Base-by-base conservation (phyloP, 2,329 filamentous ascomycete genomes). In the Harringtonia lauricola region DNA sequence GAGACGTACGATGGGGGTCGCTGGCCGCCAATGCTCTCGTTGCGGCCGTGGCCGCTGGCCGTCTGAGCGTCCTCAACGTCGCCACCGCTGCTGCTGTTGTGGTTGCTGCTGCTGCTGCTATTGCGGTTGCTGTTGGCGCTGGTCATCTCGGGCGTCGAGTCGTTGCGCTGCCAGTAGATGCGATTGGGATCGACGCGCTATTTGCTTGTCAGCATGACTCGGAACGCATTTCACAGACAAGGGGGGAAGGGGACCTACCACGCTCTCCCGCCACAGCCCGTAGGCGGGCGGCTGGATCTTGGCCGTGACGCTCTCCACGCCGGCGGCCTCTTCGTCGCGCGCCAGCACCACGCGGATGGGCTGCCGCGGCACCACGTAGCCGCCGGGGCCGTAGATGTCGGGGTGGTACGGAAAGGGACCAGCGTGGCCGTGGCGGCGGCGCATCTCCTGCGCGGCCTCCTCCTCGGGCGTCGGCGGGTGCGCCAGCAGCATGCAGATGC, bases 221-320 rank as follows among this genome's bases (percentile, higher is more conserved):
- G 21, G 19, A 36, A 9, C 8, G 29, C 4, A 30, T 4, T 4
- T 19, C 4, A n/a, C 28, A 14, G 13, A 34, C 17, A 19, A 17
- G 10, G n/a, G 36, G 10, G 31, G 21, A 17, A 17, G 26, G n/a
- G 26, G 3, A 78, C 81, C 61, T 72, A 86, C 81, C 62, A 92
- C 85, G 55, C 83, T 90, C 59, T 81, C 80, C 42, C 86, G 72
- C 85, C 86, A 94, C 1, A 87, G 65, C 0, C 88, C 88, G 57
- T 95, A 95, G 2, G 86, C 86, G 0, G 89, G 88, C 4, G 89
- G 88, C 9, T 79, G 76, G 18, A 71, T 51, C 53, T 79, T 79
- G 35, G 65, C 64, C 0, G 72, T 64, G 46, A 77, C 72, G 41
- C 68, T 73, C 45, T 75, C 70, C 42, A 70, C 59, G 4, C 72